Evolutionary conservation across 768 basidiomycete species (phyloP), one percentile per base, ranked within the genome.

Genomic region (Trametes cinnabarina): DNA sequence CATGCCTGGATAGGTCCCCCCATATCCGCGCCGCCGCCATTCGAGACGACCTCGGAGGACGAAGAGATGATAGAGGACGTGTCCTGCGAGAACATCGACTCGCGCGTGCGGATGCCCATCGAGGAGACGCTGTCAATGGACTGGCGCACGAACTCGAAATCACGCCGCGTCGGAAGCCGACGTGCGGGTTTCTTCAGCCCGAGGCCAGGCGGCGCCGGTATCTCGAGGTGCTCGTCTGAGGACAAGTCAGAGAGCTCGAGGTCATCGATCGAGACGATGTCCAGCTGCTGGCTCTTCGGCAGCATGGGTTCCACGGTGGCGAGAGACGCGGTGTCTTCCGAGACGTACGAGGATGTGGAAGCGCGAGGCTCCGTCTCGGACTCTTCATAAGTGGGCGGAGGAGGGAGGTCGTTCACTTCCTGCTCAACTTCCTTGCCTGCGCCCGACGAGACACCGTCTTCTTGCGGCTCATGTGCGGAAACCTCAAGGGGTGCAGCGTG

Each of bases 81-180:
- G 2, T 72, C 75, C 53, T 71, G 80, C 28, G 82, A 87, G 22
- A 74, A 77, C 52, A 85, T 70, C 3, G 86, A 88, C 37, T 81
- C 81, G 37, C 82, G 82, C 10, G 84, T 83, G 28, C 80, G 77
- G 43, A 90, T 82, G 4, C 87, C 88, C 82, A 92, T 84, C 30
- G 92, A 94, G 1, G 90, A 92, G 23, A 90, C 88, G 51, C 76
- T 78, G 15, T 58, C 57, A 42, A 84, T 80, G 6, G 87, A 85
- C n/a, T 84, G 75, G 6, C 85, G 78, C 26, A 91, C 81, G 62
- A 92, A 91, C 69, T 92, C 88, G 58, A 93, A 91, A 58, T 92
- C 89, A 22, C 88, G 83, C 5, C 90, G 82, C 43, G 84, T 76
- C 0, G 92, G 92, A 22, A 93, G 73, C 62, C 83, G 83, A 23